Evolutionary conservation across 1,284 basidiomycete species (phyloP).

Genomic region (Ceratobasidium sp.): DNA sequence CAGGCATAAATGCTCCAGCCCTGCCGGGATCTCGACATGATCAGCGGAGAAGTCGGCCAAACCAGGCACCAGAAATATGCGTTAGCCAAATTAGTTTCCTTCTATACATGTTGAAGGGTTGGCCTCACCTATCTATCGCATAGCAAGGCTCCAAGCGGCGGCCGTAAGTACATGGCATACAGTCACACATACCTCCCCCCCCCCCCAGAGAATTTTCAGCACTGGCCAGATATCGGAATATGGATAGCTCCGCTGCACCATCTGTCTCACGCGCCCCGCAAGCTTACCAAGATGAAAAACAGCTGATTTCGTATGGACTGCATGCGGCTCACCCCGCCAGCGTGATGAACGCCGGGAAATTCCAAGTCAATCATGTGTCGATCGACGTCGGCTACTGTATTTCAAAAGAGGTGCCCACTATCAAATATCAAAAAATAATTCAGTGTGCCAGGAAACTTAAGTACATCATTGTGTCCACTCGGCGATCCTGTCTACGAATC

Average conservation of each 20-base stretch:
- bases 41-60: background rate
- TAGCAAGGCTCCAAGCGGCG: background rate
- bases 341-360: background rate
- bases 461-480: background rate
- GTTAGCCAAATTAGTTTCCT: background rate
- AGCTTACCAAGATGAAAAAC: background rate
- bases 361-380: background rate
- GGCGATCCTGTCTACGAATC: background rate
- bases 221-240: constrained; percentile 2
- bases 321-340: background rate
- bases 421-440: background rate
- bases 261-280: background rate
- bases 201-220: too few species aligned
- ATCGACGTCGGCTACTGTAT: background rate
- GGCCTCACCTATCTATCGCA: too few species aligned
- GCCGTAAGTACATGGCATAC: background rate
- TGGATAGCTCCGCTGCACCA: background rate
- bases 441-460: background rate
- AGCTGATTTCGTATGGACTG: background rate
- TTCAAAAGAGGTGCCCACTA: background rate
- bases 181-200: too few species aligned
- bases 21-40: background rate
- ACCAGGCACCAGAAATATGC: background rate
- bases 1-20: background rate
- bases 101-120: background rate